A percentile compares a stretch with the other conserved stretches of the same genome.
phyloP scores from a whole-genome alignment of 345 rosid species.

The Euphorbia lathyris region DNA sequence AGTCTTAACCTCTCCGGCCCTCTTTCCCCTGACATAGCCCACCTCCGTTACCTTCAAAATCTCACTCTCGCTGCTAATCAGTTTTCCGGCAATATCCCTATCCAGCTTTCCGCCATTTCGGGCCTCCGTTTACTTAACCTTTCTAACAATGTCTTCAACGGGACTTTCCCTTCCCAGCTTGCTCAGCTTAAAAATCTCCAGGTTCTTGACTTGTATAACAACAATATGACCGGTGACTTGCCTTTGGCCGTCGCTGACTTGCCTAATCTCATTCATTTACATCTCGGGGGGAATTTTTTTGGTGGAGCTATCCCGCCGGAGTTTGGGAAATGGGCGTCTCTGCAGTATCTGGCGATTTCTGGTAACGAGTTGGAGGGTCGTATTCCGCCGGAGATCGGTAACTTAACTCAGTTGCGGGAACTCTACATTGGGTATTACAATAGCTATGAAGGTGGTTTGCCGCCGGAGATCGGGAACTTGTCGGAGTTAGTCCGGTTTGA shows the following conservation, averaged over 20 bases:
- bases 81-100: slow-evolving; percentile 67
- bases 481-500: slow-evolving; percentile 60
- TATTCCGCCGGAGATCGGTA: slow-evolving; percentile 78
- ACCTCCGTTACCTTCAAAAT: slow-evolving; percentile 57
- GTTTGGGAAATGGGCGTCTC: slow-evolving; percentile 63
- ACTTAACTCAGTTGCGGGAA: slow-evolving; percentile 53
- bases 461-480: slow-evolving; percentile 78
- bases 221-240: slow-evolving; percentile 74
- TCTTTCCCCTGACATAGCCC: slow-evolving; percentile 57
- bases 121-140: slow-evolving; percentile 64
- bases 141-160: slow-evolving; percentile 75
- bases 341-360: slow-evolving; percentile 73
- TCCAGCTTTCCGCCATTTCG: slow-evolving; percentile 51
- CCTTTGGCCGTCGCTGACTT: slow-evolving; percentile 63
- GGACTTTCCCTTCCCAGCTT: slow-evolving; percentile 60
- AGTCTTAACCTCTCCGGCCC: slow-evolving; percentile 65
- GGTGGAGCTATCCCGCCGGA: slow-evolving; percentile 62
- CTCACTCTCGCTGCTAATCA: slow-evolving; percentile 55
- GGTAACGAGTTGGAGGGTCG: slow-evolving; percentile 71
- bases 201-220: slow-evolving; percentile 86
- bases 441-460: slow-evolving; percentile 53
- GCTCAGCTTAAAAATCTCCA: slow-evolving; percentile 54
- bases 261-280: slow-evolving; percentile 66
- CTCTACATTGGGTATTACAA: slow-evolving; percentile 88
- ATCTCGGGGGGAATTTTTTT: slow-evolving; percentile 88